phyloP scores from a whole-genome alignment of 345 rosid species.

The Aurinia saxatilis region DNA sequence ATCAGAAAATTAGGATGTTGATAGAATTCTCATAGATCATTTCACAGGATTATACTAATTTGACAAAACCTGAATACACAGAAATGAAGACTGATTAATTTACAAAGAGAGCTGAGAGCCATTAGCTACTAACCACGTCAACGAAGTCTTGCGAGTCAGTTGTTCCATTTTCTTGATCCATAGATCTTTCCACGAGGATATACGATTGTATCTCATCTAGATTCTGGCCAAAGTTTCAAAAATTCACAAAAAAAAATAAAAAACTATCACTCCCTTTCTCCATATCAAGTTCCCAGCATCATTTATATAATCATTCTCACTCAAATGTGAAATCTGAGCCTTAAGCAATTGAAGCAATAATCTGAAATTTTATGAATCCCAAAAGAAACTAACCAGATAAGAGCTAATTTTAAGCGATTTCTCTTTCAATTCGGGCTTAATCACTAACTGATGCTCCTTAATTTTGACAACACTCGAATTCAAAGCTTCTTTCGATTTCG shows the following conservation, averaged over 20 bases:
- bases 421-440: constrained; percentile 55
- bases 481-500: constrained; percentile 68
- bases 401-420: constrained; percentile 68
- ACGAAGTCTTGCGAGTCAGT: constrained; percentile 46
- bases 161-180: constrained; percentile 29
- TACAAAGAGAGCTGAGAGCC: too few relatives aligned
- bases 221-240: constrained; percentile 38
- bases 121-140: constrained; percentile 58
- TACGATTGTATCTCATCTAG: constrained; percentile 90
- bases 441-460: constrained; percentile 48
- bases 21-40: not conserved
- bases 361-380: not conserved
- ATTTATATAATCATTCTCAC: not conserved
- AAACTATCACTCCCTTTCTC: not conserved
- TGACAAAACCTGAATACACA: not conserved
- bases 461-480: constrained; percentile 44
- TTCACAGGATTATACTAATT: not conserved
- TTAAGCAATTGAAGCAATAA: too few relatives aligned
- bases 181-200: constrained; percentile 67
- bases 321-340: not conserved
- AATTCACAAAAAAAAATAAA: not conserved
- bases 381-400: constrained; percentile 43
- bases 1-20: not conserved
- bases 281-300: not conserved
- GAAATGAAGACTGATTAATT: not conserved